Evolutionary conservation across 768 basidiomycete genomes (phyloP).

Genomic region (Tricholoma flavovirens): DNA sequence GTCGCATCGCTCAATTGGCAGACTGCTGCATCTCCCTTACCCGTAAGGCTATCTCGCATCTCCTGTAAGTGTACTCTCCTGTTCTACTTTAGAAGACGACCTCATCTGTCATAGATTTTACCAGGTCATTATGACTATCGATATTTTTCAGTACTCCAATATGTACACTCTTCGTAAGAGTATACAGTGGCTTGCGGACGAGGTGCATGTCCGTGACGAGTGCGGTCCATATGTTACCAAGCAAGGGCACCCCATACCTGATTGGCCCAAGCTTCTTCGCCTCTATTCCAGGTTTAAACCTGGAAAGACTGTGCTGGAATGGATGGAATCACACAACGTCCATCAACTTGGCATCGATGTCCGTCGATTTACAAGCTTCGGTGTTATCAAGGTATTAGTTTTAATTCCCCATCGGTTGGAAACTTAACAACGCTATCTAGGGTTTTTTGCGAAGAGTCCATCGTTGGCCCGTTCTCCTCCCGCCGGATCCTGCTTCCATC

Average conservation of each 20-base stretch:
- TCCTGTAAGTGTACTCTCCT: slow-evolving; percentile 54
- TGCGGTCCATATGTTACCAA: slow-evolving; percentile 90
- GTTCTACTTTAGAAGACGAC: slow-evolving; percentile 1
- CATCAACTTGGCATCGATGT: slow-evolving; percentile 77
- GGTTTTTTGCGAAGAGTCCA: slow-evolving; percentile 92
- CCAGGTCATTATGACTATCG: slow-evolving; percentile 93
- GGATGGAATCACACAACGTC: slow-evolving; percentile 78
- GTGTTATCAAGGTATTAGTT: slow-evolving; percentile 84
- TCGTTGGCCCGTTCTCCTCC: slow-evolving; percentile 80
- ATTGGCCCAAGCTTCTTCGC: slow-evolving; percentile 83
- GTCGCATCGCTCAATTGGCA: slow-evolving; percentile 85
- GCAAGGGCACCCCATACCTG: slow-evolving; percentile 58
- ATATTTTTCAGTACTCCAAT: slow-evolving; percentile 97
- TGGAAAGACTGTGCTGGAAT: slow-evolving; percentile 78
- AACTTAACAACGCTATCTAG: slow-evolving; percentile 33
- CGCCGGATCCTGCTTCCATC: slow-evolving; percentile 27
- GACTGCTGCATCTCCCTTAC: slow-evolving; percentile 82
- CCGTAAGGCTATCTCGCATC: slow-evolving; percentile 83
- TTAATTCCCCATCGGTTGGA: not conserved
- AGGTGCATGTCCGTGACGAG: slow-evolving; percentile 79
- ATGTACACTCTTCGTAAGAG: slow-evolving; percentile 90
- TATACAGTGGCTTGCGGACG: slow-evolving; percentile 83
- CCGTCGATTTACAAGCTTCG: slow-evolving; percentile 93
- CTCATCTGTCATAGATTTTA: slow-evolving; percentile 59
- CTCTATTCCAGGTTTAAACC: slow-evolving; percentile 84